Evolutionary conservation across 2,329 filamentous ascomycete genomes (phyloP), one percentile per base, ranked within the genome.

Genomic region (Venturia aucupariae): DNA sequence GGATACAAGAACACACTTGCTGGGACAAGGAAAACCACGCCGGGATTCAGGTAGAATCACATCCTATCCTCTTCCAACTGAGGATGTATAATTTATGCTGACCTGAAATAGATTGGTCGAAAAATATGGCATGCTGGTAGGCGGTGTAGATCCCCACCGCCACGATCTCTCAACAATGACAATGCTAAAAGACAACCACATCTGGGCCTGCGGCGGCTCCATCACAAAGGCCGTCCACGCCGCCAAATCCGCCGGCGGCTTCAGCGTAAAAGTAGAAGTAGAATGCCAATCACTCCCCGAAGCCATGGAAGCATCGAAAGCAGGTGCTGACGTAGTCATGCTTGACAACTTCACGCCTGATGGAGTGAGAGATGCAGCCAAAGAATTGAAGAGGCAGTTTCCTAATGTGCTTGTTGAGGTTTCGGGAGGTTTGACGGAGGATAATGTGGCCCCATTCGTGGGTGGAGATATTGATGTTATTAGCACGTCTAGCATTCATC

Each of bases 171-270:
- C 75, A 74, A 85, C 88, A 68, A 97, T 99, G 94, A 92, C 92
- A 65, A 99, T 99, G 94, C 82, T 99, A 68, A 99, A 99, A 80
- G 94, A 99, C 77, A 99, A 99, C 77, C 94, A 99, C 77, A 88
- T 99, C 65, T 97, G 93, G 89, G 91, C 90, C 67, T 57, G 51
- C 30, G 88, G 89, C 63, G 81, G 81, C 32, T 90, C 89, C 73
- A 97, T 99, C 75, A 86, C 89, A 1, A 86, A 89, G 27, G 94
- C 94, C 6, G 92, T 99, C 30, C 80, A 80, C 48, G 90, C 93
- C 2, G 94, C 94, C 30, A 90, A 90, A 74, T 82, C 86, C 13
- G 90, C 88, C 0, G 93, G 87, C 10, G 94, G 94, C 0, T 99
- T 97, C 76, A 86, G 90, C 48, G 82, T 96, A 66, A 99, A 97